A percentile compares a stretch with the other conserved stretches of the same genome.
Conservation (phyloP, 2,329 filamentous ascomycete genomes). For the Podosphaera aphanis region DNA sequence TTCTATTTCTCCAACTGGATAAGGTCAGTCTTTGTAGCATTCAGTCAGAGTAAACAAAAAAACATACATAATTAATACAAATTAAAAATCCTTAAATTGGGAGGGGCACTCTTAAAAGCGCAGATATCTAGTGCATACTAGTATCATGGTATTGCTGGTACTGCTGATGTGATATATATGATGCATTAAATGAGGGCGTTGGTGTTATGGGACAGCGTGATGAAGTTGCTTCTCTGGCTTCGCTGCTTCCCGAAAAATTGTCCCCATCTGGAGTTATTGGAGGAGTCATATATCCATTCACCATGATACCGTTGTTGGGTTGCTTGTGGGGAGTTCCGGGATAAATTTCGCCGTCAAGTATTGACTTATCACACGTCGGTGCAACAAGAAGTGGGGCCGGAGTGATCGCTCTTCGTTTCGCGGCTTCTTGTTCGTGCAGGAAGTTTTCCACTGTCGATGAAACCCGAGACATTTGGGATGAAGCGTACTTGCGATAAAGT, state of each 20-base stretch:
- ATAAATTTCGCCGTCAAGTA: constrained; percentile 25
- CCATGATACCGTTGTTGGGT: constrained; percentile 25
- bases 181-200: constrained; percentile 25
- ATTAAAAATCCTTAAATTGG: neutral
- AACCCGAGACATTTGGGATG: constrained; percentile 38
- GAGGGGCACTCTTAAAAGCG: neutral
- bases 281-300: constrained; percentile 60
- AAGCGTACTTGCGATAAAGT: constrained; percentile 43
- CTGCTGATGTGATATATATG: constrained; percentile 20
- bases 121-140: constrained; percentile 11
- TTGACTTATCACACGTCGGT: constrained; percentile 22
- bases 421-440: constrained; percentile 36
- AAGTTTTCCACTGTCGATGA: constrained; percentile 42
- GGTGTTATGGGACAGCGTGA: constrained; percentile 37
- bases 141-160: constrained; percentile 23
- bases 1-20: neutral
- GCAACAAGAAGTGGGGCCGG: constrained; percentile 35
- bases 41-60: neutral
- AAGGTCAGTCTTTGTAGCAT: neutral
- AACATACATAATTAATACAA: neutral
- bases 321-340: constrained; percentile 62
- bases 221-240: constrained; percentile 8
- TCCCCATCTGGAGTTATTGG: constrained; percentile 62
- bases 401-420: constrained; percentile 31
- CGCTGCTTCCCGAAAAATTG: constrained; percentile 20